Conservation (phyloP, 495 filamentous ascomycete species). For the Umbilicaria muhlenbergii region DNA sequence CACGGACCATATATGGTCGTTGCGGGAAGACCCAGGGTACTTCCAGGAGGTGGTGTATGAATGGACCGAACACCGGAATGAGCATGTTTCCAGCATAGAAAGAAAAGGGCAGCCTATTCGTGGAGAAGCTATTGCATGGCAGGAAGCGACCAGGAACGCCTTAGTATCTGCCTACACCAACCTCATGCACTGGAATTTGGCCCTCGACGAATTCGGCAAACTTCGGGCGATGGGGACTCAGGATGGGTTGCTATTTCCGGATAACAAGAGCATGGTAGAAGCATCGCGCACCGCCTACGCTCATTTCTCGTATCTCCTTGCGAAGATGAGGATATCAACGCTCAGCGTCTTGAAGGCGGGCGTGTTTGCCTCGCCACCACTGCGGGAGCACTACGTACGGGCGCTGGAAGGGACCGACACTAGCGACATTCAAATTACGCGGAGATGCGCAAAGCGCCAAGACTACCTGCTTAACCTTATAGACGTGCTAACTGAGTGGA, state of each 20-base stretch:
- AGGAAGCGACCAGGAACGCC: conserved; percentile 16
- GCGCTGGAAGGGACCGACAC: conserved; percentile 8
- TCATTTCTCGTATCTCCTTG: conserved; percentile 19
- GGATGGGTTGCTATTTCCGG: conserved; percentile 15
- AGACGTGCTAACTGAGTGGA: conserved; percentile 11
- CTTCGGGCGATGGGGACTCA: conserved; percentile 16
- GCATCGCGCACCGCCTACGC: conserved; percentile 20
- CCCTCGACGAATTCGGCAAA: conserved; percentile 16
- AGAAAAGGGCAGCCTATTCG: conserved; percentile 17
- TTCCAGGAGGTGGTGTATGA: conserved; percentile 23
- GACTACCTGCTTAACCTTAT: conserved; percentile 22
- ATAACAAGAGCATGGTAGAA: conserved; percentile 18
- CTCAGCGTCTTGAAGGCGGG: conserved; percentile 12
- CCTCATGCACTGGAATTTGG: conserved; percentile 15
- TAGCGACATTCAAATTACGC: conserved; percentile 5
- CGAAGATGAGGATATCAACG: conserved; percentile 12
- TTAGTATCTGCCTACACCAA: conserved; percentile 13
- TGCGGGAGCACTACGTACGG: conserved; percentile 19
- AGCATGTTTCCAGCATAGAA: conserved; percentile 2
- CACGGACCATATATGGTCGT: conserved; percentile 15
- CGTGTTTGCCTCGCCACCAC: conserved; percentile 19
- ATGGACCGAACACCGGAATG: conserved; percentile 24
- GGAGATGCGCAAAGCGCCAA: conserved; percentile 3
- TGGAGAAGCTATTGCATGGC: conserved; percentile 17
- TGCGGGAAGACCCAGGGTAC: conserved; percentile 41